These are phyloP conservation scores for Kalanchoe fedtschenkoi DNA, from an alignment of 164 flowering plant species.

Conservation along the genomic window DNA sequence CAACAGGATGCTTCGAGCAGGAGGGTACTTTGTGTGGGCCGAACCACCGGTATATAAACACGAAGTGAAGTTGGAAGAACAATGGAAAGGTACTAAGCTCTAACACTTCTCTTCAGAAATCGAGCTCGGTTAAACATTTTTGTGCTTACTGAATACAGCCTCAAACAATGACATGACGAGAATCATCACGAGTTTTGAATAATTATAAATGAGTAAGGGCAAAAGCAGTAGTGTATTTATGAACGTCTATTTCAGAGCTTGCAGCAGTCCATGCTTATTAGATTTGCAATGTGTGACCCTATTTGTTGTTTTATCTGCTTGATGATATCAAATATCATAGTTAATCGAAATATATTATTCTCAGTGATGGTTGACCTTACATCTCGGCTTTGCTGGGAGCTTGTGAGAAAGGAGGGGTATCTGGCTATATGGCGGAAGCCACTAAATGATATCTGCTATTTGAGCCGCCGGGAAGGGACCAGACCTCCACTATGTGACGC, in stretches of 20 bases:
- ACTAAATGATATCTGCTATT: slow-evolving; percentile 58
- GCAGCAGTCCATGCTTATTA: neutral
- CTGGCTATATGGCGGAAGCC: slow-evolving; percentile 84
- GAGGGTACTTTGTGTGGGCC: slow-evolving; percentile 91
- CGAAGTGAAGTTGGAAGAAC: slow-evolving; percentile 56
- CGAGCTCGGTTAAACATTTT: too few species aligned
- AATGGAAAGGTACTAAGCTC: slow-evolving; percentile 59
- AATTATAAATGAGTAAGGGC: too few species aligned
- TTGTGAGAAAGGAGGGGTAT: slow-evolving; percentile 78
- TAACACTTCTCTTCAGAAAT: neutral
- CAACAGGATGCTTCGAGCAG: slow-evolving; percentile 73
- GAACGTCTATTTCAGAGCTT: neutral
- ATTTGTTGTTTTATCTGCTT: too few species aligned
- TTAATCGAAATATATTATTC: neutral
- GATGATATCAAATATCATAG: neutral
- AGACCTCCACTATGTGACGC: slow-evolving; percentile 65
- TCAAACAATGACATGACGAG: too few species aligned
- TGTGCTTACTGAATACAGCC: too few species aligned
- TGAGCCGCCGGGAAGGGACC: slow-evolving; percentile 40
- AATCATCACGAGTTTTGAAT: too few species aligned
- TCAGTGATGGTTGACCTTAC: slow-evolving; percentile 82
- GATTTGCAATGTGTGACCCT: neutral
- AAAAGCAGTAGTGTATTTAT: too few species aligned
- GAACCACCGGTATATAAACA: slow-evolving; percentile 88
- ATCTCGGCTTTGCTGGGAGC: slow-evolving; percentile 67